These are phyloP conservation scores for Sistotremastrum niveocremeum DNA, from an alignment of 768 basidiomycete genomes.

Conservation along the genomic window DNA sequence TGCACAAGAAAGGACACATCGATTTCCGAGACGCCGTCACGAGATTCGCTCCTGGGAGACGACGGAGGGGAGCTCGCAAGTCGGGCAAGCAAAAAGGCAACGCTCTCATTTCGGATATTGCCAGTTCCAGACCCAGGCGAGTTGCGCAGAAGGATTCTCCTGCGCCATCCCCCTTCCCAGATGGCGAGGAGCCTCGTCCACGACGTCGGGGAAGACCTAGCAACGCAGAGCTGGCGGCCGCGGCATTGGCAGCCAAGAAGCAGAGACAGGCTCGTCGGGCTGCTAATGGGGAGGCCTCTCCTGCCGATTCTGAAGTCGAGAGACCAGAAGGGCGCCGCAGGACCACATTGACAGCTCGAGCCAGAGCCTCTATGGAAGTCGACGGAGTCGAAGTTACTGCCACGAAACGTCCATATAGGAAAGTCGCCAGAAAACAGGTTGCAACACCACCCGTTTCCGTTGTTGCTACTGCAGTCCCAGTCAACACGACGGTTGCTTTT, in stretches of 20 bases:
- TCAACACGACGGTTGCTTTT: no score
- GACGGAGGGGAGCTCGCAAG: constrained; percentile 37
- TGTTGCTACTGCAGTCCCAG: no score
- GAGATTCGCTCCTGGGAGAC: constrained; percentile 51
- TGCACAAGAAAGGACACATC: constrained; percentile 81
- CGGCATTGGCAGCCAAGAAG: neutral
- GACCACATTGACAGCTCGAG: no score
- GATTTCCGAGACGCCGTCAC: constrained; percentile 71
- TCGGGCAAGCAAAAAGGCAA: constrained; percentile 71
- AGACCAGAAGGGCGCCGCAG: no score
- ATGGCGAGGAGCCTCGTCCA: constrained; percentile 26
- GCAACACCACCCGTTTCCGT: no score
- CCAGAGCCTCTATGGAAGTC: no score
- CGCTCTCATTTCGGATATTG: constrained; percentile 66
- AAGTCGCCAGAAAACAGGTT: no score
- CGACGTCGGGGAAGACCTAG: neutral
- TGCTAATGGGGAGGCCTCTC: neutral
- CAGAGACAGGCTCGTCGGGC: constrained; percentile 5
- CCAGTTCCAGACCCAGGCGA: constrained; percentile 3
- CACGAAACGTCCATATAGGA: no score
- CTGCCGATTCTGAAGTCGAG: no score
- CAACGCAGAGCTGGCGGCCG: neutral
- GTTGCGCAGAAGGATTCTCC: constrained; percentile 1
- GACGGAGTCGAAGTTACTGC: no score
- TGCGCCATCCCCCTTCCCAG: constrained; percentile 26